phyloP scores from a whole-genome alignment of 805 yeast genomes.

The Metschnikowia shivogae region DNA sequence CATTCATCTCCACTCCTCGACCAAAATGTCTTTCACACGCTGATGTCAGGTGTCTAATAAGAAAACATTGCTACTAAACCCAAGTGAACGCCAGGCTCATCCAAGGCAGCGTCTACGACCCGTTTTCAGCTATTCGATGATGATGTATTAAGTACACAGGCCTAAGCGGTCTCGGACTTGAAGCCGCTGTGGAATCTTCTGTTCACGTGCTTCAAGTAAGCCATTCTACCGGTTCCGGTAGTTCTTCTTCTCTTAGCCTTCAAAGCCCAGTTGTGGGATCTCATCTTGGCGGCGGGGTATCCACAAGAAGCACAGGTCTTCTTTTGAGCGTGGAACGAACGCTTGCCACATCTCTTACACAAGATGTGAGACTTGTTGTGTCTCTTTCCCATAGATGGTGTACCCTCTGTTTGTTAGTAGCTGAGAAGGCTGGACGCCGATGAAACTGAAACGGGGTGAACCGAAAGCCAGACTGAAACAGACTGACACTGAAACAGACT shows the following conservation, averaged over 20 bases:
- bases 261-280: constrained; percentile 98
- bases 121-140: constrained; percentile 7
- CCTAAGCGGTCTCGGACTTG: constrained; percentile 65
- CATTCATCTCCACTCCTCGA: no score
- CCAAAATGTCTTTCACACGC: no score
- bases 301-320: constrained; percentile 98
- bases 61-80: no score
- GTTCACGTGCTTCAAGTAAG: constrained; percentile 93
- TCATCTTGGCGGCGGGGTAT: constrained; percentile 98
- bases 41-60: no score
- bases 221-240: constrained; percentile 99
- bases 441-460: no score
- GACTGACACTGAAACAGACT: no score
- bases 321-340: constrained; percentile 99
- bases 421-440: background rate
- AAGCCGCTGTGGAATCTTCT: constrained; percentile 99
- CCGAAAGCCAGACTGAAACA: no score
- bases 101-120: background rate
- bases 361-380: constrained; percentile 99
- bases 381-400: constrained; percentile 99
- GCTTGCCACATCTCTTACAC: constrained; percentile 98
- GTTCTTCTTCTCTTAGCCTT: constrained; percentile 99
- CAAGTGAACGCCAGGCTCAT: no score
- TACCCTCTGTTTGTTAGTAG: constrained; percentile 69
- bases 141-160: constrained; percentile 17